Base-by-base conservation (phyloP, 108 stramenopile species). In the Cyclotella choctawhatcheeana region DNA sequence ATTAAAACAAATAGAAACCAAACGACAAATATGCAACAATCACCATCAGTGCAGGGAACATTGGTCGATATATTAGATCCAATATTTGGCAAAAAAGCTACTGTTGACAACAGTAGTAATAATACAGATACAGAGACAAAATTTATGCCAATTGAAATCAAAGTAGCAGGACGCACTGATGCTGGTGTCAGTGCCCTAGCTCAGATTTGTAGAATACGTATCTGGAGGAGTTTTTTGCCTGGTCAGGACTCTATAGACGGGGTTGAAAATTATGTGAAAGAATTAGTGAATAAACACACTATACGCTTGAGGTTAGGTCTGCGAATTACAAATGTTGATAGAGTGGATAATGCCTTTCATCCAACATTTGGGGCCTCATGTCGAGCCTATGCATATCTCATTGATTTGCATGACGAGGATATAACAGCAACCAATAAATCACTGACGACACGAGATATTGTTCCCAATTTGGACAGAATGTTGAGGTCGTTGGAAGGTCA, bases 91-190 rank as follows among this genome's bases (percentile, higher is more conserved):
- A 29, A 58, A 20, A 31, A n/a, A 52, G 0, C 59, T 17, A 44
- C 1, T 1, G 29, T 7, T 53, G 51, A 14, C 20, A 1, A 5
- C 4, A 22, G 21, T 17, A 35, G 18, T 43, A 0, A 2, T n/a
- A 24, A 34, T 14, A 40, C 8, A 25, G 63, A 64, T 27, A 12
- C 34, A 34, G 74, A 37, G 2, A 37, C 29, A n/a, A n/a, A n/a
- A n/a, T n/a, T n/a, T 5, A 81, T 71, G 45, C 71, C 79, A 22
- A 75, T 86, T 22, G 69, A 87, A 64, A 69, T 93, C 14, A 85
- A 85, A 40, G 89, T 90, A 22, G 82, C 83, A 40, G 91, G 91
- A 17, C 75, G 91, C 13, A 93, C 91, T n/a, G 91, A 93, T 77
- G 76, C 82, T 10, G 91, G 91, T 17, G 91, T 93, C 17, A 67